Percentiles rank a stretch among this genome's conserved stretches.
These are phyloP conservation scores for Schizothecium vesticola DNA, from an alignment of 495 filamentous ascomycete species.

Conservation along the genomic window DNA sequence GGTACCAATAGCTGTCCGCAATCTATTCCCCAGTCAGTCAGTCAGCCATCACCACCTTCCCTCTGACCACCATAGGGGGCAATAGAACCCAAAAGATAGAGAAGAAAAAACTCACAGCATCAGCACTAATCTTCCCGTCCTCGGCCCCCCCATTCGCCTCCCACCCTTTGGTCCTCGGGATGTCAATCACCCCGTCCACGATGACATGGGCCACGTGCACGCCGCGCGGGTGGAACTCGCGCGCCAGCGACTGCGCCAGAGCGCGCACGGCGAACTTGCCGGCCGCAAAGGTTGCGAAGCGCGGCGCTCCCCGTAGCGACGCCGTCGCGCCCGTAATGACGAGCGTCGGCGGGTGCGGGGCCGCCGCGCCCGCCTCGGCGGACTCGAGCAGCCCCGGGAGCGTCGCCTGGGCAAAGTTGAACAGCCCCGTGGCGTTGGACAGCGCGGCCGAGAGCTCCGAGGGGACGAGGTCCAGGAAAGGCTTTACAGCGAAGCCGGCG, in stretches of 20 bases:
- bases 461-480: slow-evolving; percentile 68
- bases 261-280: slow-evolving; percentile 80
- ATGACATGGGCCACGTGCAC: slow-evolving; percentile 84
- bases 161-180: slow-evolving; percentile 61
- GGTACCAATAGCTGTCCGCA: slow-evolving; percentile 80
- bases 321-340: slow-evolving; percentile 90
- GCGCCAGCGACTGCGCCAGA: slow-evolving; percentile 69
- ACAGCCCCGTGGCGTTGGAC: slow-evolving; percentile 62
- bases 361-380: slow-evolving; percentile 29
- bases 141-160: slow-evolving; percentile 49
- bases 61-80: background rate
- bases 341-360: slow-evolving; percentile 64
- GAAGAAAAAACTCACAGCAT: slow-evolving; percentile 58
- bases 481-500: slow-evolving; percentile 64
- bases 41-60: background rate
- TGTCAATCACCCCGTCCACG: slow-evolving; percentile 87
- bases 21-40: slow-evolving; percentile 51
- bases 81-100: background rate
- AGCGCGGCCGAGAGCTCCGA: slow-evolving; percentile 58
- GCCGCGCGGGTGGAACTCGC: slow-evolving; percentile 85
- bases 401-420: slow-evolving; percentile 68
- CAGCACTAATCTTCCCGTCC: slow-evolving; percentile 73
- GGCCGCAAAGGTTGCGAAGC: slow-evolving; percentile 66
- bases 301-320: slow-evolving; percentile 65
- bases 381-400: slow-evolving; percentile 64